Evolutionary conservation across 441 rosid species (phyloP), one percentile per base, ranked within the genome.

Genomic region (Populus hybrid): DNA sequence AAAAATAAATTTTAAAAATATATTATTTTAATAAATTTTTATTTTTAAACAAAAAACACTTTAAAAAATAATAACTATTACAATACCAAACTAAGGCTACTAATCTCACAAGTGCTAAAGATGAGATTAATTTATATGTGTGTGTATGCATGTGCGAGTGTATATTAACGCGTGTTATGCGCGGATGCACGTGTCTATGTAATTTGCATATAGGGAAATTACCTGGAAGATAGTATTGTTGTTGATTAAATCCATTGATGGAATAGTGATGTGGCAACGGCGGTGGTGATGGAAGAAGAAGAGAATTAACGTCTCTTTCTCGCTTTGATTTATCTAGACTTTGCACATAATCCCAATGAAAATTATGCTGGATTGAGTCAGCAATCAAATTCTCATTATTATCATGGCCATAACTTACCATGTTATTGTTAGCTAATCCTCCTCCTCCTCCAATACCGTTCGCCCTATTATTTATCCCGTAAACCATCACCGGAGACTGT

Each of bases 161-260:
- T 2, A 63, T 21, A 24, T 24, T 18, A 8, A 63, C 8, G 9
- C 11, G 21, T 16, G 10, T 16, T 14, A 59, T n/a, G 3, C 64
- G 2, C 64, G 1, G 21, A 4, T 7, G n/a, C 21, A 6, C 10
- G 23, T 3, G 65, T 59, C 8, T 65, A 67, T 24, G 5, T 50
- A 50, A 14, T 50, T 14, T 50, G 57, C 57, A 16, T 50, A 50
- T 5, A 1, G 57, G 57, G 57, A 50, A 54, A 24, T 69, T 82
- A 84, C 89, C 87, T 40, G 87, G 54, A 30, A 78, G 67, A 14
- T 73, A 81, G 67, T 69, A 80, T 4, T 75, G 86, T 8, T 87
- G 77, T 38, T 68, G 73, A 68, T 73, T 78, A 35, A 70, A 72
- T 20, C 59, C 70, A 72, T 12, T 30, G 57, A 50, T 12, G 0